These are phyloP conservation scores for Cladosporium sp. DNA, from an alignment of 2,329 filamentous ascomycete genomes.

Conservation along the genomic window DNA sequence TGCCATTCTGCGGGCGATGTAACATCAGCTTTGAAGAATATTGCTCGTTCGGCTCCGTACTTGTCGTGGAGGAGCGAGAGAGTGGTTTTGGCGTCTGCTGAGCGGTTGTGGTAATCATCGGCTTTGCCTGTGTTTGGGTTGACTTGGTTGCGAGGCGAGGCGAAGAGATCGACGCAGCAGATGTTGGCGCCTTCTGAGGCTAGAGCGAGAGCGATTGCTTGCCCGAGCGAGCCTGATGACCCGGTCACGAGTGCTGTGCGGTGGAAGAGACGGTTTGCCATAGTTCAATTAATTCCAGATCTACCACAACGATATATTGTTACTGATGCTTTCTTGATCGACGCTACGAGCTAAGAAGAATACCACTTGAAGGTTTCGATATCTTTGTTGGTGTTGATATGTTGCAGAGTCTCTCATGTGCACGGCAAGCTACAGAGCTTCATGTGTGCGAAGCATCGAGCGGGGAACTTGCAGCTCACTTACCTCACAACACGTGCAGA, in stretches of 20 bases:
- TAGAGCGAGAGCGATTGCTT: slow-evolving; percentile 35
- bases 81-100: background rate
- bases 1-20: slow-evolving; percentile 35
- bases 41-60: slow-evolving; percentile 22
- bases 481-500: background rate
- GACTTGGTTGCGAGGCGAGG: slow-evolving; percentile 33
- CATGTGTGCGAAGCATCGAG: background rate
- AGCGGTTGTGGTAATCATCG: slow-evolving; percentile 35
- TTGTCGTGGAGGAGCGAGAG: background rate
- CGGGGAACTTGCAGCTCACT: background rate
- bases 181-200: slow-evolving; percentile 36
- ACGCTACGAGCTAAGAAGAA: background rate
- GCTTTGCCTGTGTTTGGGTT: slow-evolving; percentile 37
- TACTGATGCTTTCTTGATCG: background rate
- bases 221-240: slow-evolving; percentile 36
- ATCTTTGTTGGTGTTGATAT: background rate
- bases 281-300: background rate
- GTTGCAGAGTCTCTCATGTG: background rate
- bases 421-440: background rate
- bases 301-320: background rate
- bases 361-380: background rate
- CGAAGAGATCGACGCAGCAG: slow-evolving; percentile 38
- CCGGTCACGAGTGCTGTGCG: slow-evolving; percentile 32
- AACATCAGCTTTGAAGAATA: slow-evolving; percentile 39
- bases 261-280: background rate